Evolutionary conservation across 768 basidiomycete species (phyloP).

Genomic region (Podaxis sp.): DNA sequence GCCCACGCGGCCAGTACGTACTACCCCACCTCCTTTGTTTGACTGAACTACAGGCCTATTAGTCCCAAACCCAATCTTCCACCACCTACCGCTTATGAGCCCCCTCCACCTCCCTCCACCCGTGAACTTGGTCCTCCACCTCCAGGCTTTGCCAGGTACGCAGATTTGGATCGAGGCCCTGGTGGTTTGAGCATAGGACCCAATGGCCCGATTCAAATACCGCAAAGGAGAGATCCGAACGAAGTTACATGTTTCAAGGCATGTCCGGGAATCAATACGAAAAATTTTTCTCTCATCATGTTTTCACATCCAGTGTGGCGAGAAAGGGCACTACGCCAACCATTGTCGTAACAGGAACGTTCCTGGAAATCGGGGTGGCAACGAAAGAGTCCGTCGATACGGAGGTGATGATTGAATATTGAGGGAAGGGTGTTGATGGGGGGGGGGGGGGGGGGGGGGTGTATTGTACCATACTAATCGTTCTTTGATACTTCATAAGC

Average conservation of each 20-base stretch:
- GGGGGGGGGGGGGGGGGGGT: neutral
- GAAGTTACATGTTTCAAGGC: conserved; percentile 89
- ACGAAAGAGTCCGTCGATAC: conserved; percentile 45
- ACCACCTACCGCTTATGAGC: conserved; percentile 67
- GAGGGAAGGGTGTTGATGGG: neutral
- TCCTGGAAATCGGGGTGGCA: conserved; percentile 85
- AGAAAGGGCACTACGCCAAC: conserved; percentile 94
- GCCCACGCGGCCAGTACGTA: conserved; percentile 84
- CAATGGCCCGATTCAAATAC: conserved; percentile 23
- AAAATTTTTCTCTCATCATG: neutral
- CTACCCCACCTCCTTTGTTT: conserved; percentile 7
- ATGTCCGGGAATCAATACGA: conserved; percentile 16
- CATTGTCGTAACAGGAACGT: conserved; percentile 88
- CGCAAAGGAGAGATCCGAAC: conserved; percentile 68
- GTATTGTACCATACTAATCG: neutral
- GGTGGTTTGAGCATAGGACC: conserved; percentile 29
- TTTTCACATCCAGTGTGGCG: conserved; percentile 59
- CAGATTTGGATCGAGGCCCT: conserved; percentile 61
- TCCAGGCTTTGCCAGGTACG: conserved; percentile 84
- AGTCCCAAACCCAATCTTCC: conserved; percentile 81
- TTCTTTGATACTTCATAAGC: neutral
- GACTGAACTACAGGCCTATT: conserved; percentile 11
- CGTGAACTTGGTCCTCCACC: conserved; percentile 88
- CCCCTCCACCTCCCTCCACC: conserved; percentile 68
- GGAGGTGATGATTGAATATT: conserved; percentile 16